Percentiles rank a stretch among this genome's conserved stretches.
Conservation (phyloP, 2,329 filamentous ascomycete species). For the Epichloe baconii region DNA sequence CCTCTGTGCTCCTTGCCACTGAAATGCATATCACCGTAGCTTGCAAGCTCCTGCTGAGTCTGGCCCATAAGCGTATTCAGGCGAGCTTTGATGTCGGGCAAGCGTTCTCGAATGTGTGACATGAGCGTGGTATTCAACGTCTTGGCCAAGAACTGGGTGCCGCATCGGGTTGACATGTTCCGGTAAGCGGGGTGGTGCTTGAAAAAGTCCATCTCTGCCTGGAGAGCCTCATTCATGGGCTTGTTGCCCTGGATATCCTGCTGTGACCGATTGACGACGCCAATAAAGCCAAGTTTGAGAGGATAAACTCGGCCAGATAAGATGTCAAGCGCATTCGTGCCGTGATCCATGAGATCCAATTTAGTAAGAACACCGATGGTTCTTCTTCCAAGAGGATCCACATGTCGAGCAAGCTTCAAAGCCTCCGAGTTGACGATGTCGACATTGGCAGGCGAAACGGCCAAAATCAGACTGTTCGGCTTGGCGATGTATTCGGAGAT, state of each 20-base stretch:
- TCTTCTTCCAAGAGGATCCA: constrained; percentile 83
- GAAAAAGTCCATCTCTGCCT: constrained; percentile 89
- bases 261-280: constrained; percentile 94
- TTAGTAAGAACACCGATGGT: constrained; percentile 97
- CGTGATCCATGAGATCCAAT: constrained; percentile 96
- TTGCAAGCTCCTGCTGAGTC: constrained; percentile 94
- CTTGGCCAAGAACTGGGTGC: constrained; percentile 88
- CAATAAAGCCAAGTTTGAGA: constrained; percentile 92
- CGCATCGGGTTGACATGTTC: constrained; percentile 87
- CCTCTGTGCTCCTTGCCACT: constrained; percentile 94
- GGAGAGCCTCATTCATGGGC: constrained; percentile 81
- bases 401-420: constrained; percentile 89
- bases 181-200: constrained; percentile 92
- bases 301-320: constrained; percentile 95
- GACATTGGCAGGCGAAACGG: constrained; percentile 93
- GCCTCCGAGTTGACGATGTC: constrained; percentile 98
- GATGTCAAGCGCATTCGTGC: constrained; percentile 94
- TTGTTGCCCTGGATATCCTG: constrained; percentile 96
- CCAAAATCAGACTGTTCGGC: constrained; percentile 94
- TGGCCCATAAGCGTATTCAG: constrained; percentile 99
- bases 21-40: constrained; percentile 96
- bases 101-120: constrained; percentile 85
- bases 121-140: constrained; percentile 92
- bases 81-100: constrained; percentile 95
- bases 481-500: constrained; percentile 98